phyloP scores from a whole-genome alignment of 176 grass and related monocot species.

The Carex pumila region DNA sequence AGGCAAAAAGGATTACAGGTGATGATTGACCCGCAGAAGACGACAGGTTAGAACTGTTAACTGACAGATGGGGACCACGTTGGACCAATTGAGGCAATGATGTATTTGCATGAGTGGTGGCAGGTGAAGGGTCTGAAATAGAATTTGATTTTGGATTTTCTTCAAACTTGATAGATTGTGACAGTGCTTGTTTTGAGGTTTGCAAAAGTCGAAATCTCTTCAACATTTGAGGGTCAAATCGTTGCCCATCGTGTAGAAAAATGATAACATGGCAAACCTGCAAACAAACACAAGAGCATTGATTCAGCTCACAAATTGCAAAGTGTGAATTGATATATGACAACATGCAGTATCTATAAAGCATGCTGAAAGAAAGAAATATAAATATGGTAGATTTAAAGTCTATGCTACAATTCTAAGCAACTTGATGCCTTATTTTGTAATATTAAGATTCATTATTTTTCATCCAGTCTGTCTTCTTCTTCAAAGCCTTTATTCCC shows the following conservation, averaged over 20 bases:
- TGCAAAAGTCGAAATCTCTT: conserved; percentile 77
- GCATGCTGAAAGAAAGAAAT: not conserved
- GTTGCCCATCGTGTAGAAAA: conserved; percentile 80
- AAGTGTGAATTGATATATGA: not conserved
- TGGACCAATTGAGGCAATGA: conserved; percentile 44
- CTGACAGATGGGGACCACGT: conserved; percentile 28
- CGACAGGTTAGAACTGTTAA: conserved; percentile 36
- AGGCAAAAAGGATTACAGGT: conserved; percentile 87
- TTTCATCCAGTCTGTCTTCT: not conserved
- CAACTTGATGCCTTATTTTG: not conserved
- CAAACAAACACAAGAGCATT: not conserved
- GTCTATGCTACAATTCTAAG: not conserved
- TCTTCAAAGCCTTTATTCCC: too few relatives aligned
- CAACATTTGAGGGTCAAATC: conserved; percentile 53
- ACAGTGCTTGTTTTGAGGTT: conserved; percentile 74
- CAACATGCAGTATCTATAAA: not conserved
- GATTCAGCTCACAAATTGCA: not conserved
- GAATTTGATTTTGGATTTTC: conserved; percentile 14
- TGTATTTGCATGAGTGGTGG: conserved; percentile 29
- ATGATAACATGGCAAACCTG: conserved; percentile 89
- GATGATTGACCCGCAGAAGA: conserved; percentile 60
- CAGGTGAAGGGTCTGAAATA: conserved; percentile 24
- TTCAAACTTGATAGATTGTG: conserved; percentile 48
- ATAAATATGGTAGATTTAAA: not conserved
- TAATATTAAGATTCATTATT: not conserved